Base-by-base conservation (phyloP, 805 yeast genomes). In the Yueomyces sinensis region DNA sequence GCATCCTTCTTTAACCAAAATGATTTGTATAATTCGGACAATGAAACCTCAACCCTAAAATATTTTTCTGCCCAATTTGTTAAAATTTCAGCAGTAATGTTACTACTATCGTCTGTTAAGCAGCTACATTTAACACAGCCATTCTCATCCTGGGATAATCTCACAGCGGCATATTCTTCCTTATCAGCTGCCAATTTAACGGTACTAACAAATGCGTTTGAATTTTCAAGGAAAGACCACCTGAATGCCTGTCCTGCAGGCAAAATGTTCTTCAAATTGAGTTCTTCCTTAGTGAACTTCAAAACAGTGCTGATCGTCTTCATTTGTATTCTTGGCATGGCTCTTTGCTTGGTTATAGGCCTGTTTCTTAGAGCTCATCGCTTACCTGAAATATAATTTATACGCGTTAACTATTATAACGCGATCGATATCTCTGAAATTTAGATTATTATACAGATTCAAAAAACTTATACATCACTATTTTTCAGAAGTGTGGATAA, bases 1-100 rank as follows among this genome's bases (percentile, higher is more conserved):
- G 61, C 33, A 50, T 84, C 93, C 15, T 57, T 65, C 1, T 41
- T 37, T 3, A 65, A 43, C 95, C 97, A 87, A 15, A 68, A 62
- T 1, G 47, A 38, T 13, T 33, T 20, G 49, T 80, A 79, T 9
- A 87, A 61, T 0, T 61, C 55, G 2, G 48, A 51, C 20, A 86
- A 54, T 15, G 71, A 65, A 2, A 79, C 66, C 7, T 71, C 59
- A 25, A 86, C 57, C 42, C 82, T 73, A 54, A 91, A 79, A 54
- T 89, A 89, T 47, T 78, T 82, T 5, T 50, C 40, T 2, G 13
- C 13, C 28, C 28, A 25, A 9, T 9, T n/a, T 20, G 7, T 20
- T 7, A 20, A 11, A 7, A 1, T 20, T 11, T 1, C 11, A 20
- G 11, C 24, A 11, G 7, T 11, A 7, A 20, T 11, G 7, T 20